Evolutionary conservation across 495 filamentous ascomycete genomes (phyloP).

Genomic region (Chaetomium fimeti): DNA sequence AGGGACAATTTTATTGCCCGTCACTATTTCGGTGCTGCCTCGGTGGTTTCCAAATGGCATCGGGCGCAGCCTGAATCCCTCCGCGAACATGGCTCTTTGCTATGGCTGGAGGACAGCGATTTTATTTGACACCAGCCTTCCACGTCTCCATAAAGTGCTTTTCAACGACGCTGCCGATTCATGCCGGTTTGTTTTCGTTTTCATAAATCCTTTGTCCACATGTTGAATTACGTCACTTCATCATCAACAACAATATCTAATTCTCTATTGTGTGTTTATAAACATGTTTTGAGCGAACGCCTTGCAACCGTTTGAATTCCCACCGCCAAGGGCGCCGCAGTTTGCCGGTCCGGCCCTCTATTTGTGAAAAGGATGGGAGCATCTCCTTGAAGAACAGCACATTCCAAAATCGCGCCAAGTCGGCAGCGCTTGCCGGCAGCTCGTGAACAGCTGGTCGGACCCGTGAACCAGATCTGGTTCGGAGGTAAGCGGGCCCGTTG

Average conservation of each 20-base stretch:
- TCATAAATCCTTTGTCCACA: not conserved
- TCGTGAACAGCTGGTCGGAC: conserved; percentile 15
- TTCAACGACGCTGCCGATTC: not conserved
- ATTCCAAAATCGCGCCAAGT: conserved; percentile 15
- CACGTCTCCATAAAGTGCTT: not conserved
- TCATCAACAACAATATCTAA: too few species aligned
- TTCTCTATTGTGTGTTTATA: too few species aligned
- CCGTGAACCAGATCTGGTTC: conserved; percentile 10
- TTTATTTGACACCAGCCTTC: conserved; percentile 8
- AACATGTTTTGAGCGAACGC: too few species aligned
- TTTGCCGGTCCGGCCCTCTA: not conserved
- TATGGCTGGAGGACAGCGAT: conserved; percentile 14
- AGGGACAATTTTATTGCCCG: conserved; percentile 18
- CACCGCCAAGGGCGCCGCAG: too few species aligned
- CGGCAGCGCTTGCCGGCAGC: conserved; percentile 14
- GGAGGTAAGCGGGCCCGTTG: conserved; percentile 4
- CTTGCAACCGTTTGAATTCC: too few species aligned
- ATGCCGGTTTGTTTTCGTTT: not conserved
- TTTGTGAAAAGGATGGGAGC: not conserved
- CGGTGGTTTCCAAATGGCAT: conserved; percentile 17
- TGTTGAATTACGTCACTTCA: not conserved
- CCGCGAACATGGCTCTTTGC: conserved; percentile 14
- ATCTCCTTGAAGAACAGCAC: not conserved
- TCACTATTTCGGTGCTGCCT: conserved; percentile 5
- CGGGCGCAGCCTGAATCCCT: conserved; percentile 13